Conservation (phyloP, 1,139 yeast genomes). For the Pichia sp. region DNA sequence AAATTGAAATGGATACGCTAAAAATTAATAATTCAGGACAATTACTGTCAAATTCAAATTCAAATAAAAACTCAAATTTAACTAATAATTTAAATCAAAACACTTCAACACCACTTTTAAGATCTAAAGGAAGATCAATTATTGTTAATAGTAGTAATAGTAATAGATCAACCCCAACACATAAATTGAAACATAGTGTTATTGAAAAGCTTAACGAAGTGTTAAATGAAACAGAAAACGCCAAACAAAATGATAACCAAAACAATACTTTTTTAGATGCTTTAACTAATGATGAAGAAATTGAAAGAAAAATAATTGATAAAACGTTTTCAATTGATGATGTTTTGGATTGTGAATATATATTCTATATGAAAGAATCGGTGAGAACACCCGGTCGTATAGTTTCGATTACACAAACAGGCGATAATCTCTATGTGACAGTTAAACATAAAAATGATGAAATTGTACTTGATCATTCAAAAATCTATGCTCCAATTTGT, state of each 20-base stretch:
- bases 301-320: neutral
- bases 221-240: neutral
- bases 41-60: neutral
- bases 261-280: neutral
- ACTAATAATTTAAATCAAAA: neutral
- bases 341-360: constrained; percentile 2
- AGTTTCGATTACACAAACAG: neutral
- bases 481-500: constrained; percentile 31
- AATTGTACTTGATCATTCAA: constrained; percentile 3
- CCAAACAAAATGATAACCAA: neutral
- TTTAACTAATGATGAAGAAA: neutral
- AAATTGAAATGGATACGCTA: neutral
- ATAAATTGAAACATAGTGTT: neutral
- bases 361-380: constrained; percentile 1
- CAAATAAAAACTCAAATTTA: neutral
- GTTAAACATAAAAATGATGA: constrained; percentile 3
- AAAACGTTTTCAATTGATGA: neutral
- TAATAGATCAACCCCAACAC: neutral
- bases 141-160: neutral
- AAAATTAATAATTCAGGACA: neutral
- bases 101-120: constrained; percentile 2
- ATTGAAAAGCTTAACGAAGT: neutral
- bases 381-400: constrained; percentile 5
- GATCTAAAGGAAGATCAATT: neutral
- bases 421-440: neutral